Base-by-base conservation (phyloP, 2,329 filamentous ascomycete species). In the Pseudohalonectria lignicola region DNA sequence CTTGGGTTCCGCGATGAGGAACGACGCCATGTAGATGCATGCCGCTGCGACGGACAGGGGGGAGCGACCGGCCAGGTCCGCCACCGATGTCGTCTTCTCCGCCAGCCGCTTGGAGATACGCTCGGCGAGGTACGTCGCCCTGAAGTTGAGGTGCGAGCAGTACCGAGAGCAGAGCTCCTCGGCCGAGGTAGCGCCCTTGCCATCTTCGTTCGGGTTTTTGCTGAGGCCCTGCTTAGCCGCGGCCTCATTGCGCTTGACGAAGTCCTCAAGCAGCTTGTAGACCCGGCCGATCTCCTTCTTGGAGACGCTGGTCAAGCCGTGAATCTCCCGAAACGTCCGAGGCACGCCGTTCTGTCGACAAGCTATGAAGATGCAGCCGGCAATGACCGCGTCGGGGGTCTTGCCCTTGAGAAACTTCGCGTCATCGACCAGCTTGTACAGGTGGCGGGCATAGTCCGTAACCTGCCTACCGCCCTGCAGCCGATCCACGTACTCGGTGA, bases 281-380 rank as follows among this genome's bases (percentile, higher is more conserved):
- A 90, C 90, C 41, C 88, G 73, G 17, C 92, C 92, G 45, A 98
- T 94, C 55, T 98, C 93, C 65, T 96, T 96, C 68, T 96, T 95
- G 43, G 82, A 81, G 20, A 98, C 90, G 49, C 85, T 86, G 8
- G 92, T 98, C 57, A 96, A 70, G 43, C 86, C 82, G 63, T 85
- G 93, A 52, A 98, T 92, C 59, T 98, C 93, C 35, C 84, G 79
- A 64, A 98, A 98, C 4, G 87, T 94, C 47, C 92, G 83, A 4
- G 85, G 82, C 21, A 88, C 82, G 44, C 79, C 76, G 54, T 86
- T 83, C 60, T 95, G 86, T 32, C 92, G 86, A 58, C 90, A 96
- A 30, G 92, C 87, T 51, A 98, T 90, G 67, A 98, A 96, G 60
- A 98, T 92, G 62, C 88, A 95, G 6, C 88, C 87, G 5, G 92